These are phyloP conservation scores for Macrophomina phaseolina DNA, from an alignment of 2,329 filamentous ascomycete species.

Conservation along the genomic window DNA sequence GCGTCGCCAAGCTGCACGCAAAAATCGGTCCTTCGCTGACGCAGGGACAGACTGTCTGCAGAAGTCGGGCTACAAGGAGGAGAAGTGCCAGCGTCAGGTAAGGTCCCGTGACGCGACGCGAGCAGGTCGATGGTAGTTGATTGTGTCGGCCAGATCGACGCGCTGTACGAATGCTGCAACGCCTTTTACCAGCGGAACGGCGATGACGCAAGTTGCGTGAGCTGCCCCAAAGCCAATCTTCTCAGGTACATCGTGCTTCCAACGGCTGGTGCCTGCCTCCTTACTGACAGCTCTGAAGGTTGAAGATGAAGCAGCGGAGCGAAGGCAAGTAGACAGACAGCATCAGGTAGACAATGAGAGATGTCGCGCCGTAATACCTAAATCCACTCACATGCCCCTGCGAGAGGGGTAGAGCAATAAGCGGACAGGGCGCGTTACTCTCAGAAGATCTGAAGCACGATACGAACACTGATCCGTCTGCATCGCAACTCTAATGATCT, in stretches of 20 bases:
- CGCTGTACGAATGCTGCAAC: slow-evolving; percentile 92
- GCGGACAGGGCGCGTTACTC: slow-evolving; percentile 69
- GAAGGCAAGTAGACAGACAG: slow-evolving; percentile 40
- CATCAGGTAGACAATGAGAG: slow-evolving; percentile 33
- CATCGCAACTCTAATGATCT: slow-evolving; percentile 99
- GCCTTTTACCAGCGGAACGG: slow-evolving; percentile 83
- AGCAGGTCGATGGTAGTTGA: background rate
- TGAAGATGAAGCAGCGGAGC: slow-evolving; percentile 83
- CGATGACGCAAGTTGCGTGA: slow-evolving; percentile 74
- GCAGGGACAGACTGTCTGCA: slow-evolving; percentile 72
- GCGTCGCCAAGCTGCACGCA: slow-evolving; percentile 31
- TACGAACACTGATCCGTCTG: slow-evolving; percentile 89
- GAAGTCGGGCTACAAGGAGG: slow-evolving; percentile 84
- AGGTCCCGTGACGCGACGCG: background rate
- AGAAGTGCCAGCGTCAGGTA: slow-evolving; percentile 71
- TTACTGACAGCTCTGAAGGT: slow-evolving; percentile 41
- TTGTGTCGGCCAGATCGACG: slow-evolving; percentile 67
- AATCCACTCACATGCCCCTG: slow-evolving; percentile 49
- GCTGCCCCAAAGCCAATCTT: slow-evolving; percentile 83
- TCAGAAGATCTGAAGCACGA: slow-evolving; percentile 99
- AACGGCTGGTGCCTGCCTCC: background rate
- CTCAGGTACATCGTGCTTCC: slow-evolving; percentile 57
- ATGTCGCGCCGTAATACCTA: slow-evolving; percentile 48
- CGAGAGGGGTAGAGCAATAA: slow-evolving; percentile 56
- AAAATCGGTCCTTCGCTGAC: slow-evolving; percentile 26